phyloP scores from a whole-genome alignment of 2,329 filamentous ascomycete species.

The Penicillium vulpinum region DNA sequence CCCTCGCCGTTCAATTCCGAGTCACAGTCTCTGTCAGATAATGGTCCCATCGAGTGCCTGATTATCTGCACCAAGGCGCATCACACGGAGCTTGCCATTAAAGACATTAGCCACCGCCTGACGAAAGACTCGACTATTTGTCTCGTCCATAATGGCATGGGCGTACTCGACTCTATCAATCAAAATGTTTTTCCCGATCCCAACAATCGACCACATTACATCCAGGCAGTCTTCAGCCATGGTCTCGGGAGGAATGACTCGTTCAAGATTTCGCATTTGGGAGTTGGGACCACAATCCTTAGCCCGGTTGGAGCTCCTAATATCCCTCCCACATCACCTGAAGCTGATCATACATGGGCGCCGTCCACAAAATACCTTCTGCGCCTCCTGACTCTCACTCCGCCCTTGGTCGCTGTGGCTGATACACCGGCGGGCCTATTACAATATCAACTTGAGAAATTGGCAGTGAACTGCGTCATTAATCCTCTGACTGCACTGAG shows the following conservation, averaged over 20 bases:
- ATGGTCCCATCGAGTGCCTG: conserved; percentile 66
- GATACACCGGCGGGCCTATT: conserved; percentile 64
- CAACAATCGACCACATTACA: conserved; percentile 67
- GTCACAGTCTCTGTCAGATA: conserved; percentile 23
- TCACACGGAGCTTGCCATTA: conserved; percentile 65
- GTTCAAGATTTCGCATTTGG: conserved; percentile 59
- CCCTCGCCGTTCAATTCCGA: background rate
- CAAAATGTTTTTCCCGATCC: conserved; percentile 67
- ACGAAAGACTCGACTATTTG: conserved; percentile 68
- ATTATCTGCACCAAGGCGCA: conserved; percentile 77
- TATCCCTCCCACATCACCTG: conserved; percentile 17
- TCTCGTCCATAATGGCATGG: conserved; percentile 79
- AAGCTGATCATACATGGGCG: conserved; percentile 33
- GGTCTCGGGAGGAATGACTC: conserved; percentile 51
- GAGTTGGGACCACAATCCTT: conserved; percentile 59
- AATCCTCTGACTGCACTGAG: conserved; percentile 80
- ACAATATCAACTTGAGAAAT: conserved; percentile 72
- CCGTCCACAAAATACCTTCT: conserved; percentile 61
- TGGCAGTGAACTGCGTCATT: conserved; percentile 73
- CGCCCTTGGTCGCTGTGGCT: conserved; percentile 61
- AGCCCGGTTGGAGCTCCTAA: conserved; percentile 48
- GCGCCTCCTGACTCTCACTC: conserved; percentile 62
- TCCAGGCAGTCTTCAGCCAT: conserved; percentile 68
- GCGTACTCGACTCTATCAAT: conserved; percentile 77
- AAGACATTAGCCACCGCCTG: conserved; percentile 66